Evolutionary conservation across 2,329 filamentous ascomycete genomes (phyloP).

Genomic region (Samsoniella hepiali): DNA sequence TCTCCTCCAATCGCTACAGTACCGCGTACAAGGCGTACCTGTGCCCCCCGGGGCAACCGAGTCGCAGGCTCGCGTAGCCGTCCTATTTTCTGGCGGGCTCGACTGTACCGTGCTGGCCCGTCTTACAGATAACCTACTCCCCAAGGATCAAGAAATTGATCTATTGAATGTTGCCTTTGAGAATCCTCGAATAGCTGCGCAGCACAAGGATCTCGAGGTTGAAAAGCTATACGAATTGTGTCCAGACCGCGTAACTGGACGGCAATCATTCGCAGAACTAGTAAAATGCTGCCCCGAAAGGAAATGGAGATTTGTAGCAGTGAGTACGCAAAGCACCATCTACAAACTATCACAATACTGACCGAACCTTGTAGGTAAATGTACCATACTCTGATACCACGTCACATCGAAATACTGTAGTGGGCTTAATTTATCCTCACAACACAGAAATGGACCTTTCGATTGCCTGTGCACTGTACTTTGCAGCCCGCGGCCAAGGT

Average conservation of each 20-base stretch:
- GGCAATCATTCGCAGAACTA: conserved; percentile 76
- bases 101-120: conserved; percentile 89
- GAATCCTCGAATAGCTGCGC: conserved; percentile 72
- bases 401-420: conserved; percentile 64
- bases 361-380: conserved; percentile 55
- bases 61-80: conserved; percentile 58
- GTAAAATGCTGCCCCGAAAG: conserved; percentile 64
- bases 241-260: conserved; percentile 84
- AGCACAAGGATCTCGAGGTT: conserved; percentile 38
- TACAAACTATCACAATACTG: conserved; percentile 16
- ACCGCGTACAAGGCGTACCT: conserved; percentile 66
- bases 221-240: conserved; percentile 69
- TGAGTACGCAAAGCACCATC: conserved; percentile 33
- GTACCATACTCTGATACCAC: conserved; percentile 74
- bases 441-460: conserved; percentile 99
- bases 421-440: conserved; percentile 82
- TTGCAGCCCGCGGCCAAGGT: conserved; percentile 75
- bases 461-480: conserved; percentile 91
- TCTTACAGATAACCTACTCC: conserved; percentile 73
- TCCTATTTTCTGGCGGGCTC: conserved; percentile 91
- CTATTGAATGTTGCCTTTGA: conserved; percentile 96
- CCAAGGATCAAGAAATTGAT: conserved; percentile 67
- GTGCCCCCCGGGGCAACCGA: conserved; percentile 42
- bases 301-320: conserved; percentile 77
- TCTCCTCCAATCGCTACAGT: conserved; percentile 58